These are phyloP conservation scores for Umbilicus rupestris DNA, from an alignment of 164 flowering plant genomes.

Conservation along the genomic window DNA sequence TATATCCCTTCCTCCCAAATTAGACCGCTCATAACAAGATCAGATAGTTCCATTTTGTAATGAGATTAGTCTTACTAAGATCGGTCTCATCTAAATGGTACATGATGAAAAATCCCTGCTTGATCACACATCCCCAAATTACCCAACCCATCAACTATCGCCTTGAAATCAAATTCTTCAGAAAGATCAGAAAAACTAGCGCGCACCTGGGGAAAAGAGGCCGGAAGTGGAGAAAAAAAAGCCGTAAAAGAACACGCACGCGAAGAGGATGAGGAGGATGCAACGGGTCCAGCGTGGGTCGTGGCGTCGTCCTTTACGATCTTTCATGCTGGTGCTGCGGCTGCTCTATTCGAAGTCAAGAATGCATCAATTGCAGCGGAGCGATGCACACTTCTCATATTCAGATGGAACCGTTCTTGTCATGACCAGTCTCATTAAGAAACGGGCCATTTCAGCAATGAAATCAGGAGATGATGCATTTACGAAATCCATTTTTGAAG, in stretches of 20 bases:
- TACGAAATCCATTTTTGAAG: too few species aligned
- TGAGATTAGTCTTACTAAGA: too few species aligned
- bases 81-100: too few species aligned
- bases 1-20: too few species aligned
- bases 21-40: too few species aligned
- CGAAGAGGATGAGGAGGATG: conserved; percentile 28
- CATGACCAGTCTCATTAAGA: too few species aligned
- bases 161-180: neutral
- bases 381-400: too few species aligned
- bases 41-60: too few species aligned
- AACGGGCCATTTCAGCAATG: too few species aligned
- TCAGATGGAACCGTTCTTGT: too few species aligned
- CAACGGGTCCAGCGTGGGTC: conserved; percentile 37
- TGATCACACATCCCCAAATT: conserved; percentile 3
- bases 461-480: too few species aligned
- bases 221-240: conserved; percentile 39
- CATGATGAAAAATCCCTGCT: conserved; percentile 6
- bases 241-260: conserved; percentile 30
- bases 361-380: neutral
- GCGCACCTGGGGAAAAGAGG: conserved; percentile 10
- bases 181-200: neutral
- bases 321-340: conserved; percentile 32
- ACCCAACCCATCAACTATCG: neutral
- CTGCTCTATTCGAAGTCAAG: conserved; percentile 3
- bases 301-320: conserved; percentile 35